Evolutionary conservation across 768 basidiomycete genomes (phyloP).

Genomic region (Tricholoma matsutake): DNA sequence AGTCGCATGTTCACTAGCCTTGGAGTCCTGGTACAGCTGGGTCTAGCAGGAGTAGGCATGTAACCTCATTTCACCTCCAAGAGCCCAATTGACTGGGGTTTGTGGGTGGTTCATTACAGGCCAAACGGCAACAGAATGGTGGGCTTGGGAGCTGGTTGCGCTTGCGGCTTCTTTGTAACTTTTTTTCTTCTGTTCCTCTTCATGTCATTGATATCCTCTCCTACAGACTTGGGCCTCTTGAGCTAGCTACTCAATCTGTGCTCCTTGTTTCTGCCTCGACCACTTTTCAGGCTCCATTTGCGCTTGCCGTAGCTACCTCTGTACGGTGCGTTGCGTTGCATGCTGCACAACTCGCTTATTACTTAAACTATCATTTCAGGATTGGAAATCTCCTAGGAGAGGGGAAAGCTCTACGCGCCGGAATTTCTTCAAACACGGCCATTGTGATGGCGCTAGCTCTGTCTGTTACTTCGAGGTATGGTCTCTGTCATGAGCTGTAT

Average conservation of each 20-base stretch:
- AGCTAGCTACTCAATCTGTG: constrained; percentile 87
- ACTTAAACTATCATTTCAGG: constrained; percentile 31
- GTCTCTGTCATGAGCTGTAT: not conserved
- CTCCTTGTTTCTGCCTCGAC: constrained; percentile 72
- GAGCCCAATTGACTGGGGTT: not conserved
- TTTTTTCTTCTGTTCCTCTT: not conserved
- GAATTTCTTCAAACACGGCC: constrained; percentile 59
- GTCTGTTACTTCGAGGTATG: constrained; percentile 65
- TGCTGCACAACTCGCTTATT: not conserved
- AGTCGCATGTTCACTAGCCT: constrained; percentile 63
- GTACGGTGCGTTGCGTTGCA: constrained; percentile 56
- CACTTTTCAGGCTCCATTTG: constrained; percentile 82
- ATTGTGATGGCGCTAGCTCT: constrained; percentile 64
- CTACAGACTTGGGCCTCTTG: constrained; percentile 70
- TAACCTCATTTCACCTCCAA: not conserved
- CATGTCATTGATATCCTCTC: not conserved
- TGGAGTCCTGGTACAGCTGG: constrained; percentile 67
- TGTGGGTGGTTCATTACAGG: constrained; percentile 28
- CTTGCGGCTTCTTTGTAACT: constrained; percentile 48
- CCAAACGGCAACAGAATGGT: constrained; percentile 91
- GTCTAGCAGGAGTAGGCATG: constrained; percentile 76
- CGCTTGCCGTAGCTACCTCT: constrained; percentile 78
- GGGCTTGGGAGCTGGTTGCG: constrained; percentile 90
- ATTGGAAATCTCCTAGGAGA: constrained; percentile 91
- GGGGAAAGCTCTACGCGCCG: constrained; percentile 68